Evolutionary conservation across 495 filamentous ascomycete species (phyloP), one percentile per base, ranked within the genome.

Genomic region (Aspergillus indologenus): DNA sequence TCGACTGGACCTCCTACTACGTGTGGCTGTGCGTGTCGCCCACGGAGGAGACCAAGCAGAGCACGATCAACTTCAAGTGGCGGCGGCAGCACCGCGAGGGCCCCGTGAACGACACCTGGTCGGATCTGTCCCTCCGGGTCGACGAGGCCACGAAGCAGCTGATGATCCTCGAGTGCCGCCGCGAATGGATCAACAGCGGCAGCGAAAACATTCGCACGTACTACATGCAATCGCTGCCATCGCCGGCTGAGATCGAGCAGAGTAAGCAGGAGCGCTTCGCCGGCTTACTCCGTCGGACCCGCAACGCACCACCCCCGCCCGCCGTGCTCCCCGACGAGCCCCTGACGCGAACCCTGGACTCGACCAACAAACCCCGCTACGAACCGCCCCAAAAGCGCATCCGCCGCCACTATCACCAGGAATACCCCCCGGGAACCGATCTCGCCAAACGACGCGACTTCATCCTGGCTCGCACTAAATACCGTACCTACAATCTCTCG

Each of bases 61-160:
- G 79, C 9, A 64, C 71, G 20, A 67, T 70, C 2, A 63, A 72
- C 21, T 68, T 70, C 8, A 77, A 87, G 45, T 92, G 85, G 83
- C 76, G 90, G 29, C 81, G 90, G 46, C 74, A 86, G 54, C 86
- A 91, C 59, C 71, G 70, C 11, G 90, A 92, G 64, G 90, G 90
- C 0, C 86, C 88, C 3, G 86, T 92, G 56, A 87, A 91, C 62
- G 87, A 92, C 64, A 79, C 86, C 18, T 92, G 88, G 88, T 86
- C 83, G 0, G 83, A 86, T 56, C 73, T 92, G 5, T 81, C 79
- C 1, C 71, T 92, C 1, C 79, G 85, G 21, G 76, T 74, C 47
- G 86, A 91, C 56, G 87, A 92, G 61, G 62, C 66, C 11, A 85
- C 82, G 1, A 81, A 82, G 0, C 66, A 79, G 48, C 72, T 88